Evolutionary conservation across 345 rosid species (phyloP).

Genomic region (Gossypium rotundifolium): DNA sequence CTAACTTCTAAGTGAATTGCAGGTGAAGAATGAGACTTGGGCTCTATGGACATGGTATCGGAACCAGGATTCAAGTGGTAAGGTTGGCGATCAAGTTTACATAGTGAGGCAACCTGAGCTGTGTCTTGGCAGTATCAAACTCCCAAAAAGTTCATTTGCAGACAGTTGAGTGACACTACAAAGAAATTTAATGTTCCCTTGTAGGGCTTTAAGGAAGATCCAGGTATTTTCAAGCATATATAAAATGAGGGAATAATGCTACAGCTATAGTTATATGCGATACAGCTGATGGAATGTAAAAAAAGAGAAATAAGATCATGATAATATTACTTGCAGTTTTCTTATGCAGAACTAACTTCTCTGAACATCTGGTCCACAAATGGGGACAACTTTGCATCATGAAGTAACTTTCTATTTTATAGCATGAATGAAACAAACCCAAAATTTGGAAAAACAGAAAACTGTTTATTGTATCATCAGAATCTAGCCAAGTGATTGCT

Average conservation of each 20-base stretch:
- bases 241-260: neutral
- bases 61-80: slow-evolving; percentile 53
- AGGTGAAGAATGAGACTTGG: slow-evolving; percentile 83
- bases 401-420: neutral
- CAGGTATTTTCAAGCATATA: neutral
- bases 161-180: slow-evolving; percentile 7
- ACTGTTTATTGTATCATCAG: neutral
- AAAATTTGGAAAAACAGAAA: neutral
- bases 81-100: slow-evolving; percentile 72
- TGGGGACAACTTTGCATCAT: neutral
- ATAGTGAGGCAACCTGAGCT: slow-evolving; percentile 70
- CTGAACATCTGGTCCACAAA: neutral
- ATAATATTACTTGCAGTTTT: neutral
- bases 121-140: slow-evolving; percentile 12
- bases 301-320: neutral
- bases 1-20: slow-evolving; percentile 12
- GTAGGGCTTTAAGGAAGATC: neutral
- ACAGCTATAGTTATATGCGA: neutral
- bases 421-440: neutral
- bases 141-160: slow-evolving; percentile 12
- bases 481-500: no score
- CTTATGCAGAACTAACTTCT: neutral
- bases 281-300: neutral
- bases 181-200: neutral
- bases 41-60: slow-evolving; percentile 92